Evolutionary conservation across 768 basidiomycete genomes (phyloP), one percentile per base, ranked within the genome.

Genomic region (Boletus fagicola): DNA sequence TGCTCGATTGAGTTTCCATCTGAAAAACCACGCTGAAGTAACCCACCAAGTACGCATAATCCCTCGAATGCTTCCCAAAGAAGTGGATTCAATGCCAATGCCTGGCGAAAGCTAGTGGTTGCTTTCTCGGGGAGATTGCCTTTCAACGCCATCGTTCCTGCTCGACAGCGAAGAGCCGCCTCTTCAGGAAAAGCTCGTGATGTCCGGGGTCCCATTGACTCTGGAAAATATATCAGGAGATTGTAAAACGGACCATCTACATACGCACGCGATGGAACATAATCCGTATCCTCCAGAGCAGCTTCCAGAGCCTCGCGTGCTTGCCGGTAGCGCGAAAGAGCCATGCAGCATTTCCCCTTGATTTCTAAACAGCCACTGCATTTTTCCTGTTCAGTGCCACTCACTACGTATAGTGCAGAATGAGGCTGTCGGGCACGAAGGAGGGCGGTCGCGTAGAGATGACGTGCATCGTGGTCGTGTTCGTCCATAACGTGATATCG

Each of bases 21-120:
- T 26, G 47, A 30, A 59, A 39, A 53, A 56, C 36, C 59, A 51
- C n/a, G 40, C n/a, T 24, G 47, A 58, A 53, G 38, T 50, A 55
- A 59, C 78, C 51, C 65, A 89, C 94, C 94, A 45, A 92, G 74
- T 31, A 80, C 74, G 69, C 94, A 96, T 35, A 97, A 72, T 0
- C 91, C 93, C 67, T 94, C 91, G 65, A 94, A 90, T 5, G 94
- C 94, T 70, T 97, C 94, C 93, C 93, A 96, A 53, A 94, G 74
- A 69, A 91, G 82, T 33, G 92, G 90, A 67, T 92, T 87, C 47
- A 85, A 69, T 15, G 77, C 70, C 58, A 97, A 77, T 28, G 92
- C 89, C 57, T 85, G 82, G 46, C 79, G 79, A 71, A 88, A 95
- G 66, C 85, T 87, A 53, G 74, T 66, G 26, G 80, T 76, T n/a